These are phyloP conservation scores for Abortiporus biennis DNA, from an alignment of 1,284 basidiomycete species.

Conservation along the genomic window DNA sequence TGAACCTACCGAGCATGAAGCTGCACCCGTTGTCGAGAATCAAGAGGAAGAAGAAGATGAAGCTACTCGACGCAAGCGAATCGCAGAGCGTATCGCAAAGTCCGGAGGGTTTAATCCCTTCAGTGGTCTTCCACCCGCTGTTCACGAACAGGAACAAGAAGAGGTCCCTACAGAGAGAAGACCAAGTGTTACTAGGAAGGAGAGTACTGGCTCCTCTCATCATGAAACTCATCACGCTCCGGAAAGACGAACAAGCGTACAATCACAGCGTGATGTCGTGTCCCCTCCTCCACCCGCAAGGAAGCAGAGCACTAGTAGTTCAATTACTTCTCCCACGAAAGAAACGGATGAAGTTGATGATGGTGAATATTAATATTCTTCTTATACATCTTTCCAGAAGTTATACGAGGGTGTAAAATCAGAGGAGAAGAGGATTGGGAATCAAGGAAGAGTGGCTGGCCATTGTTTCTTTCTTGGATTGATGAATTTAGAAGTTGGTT, in stretches of 20 bases:
- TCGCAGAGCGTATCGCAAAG: constrained; percentile 57
- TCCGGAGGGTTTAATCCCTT: constrained; percentile 65
- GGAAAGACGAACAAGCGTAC: no score
- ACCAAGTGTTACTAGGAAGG: constrained; percentile 3
- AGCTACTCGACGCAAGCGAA: constrained; percentile 43
- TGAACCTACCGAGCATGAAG: not conserved
- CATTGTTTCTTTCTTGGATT: not conserved
- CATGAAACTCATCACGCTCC: no score
- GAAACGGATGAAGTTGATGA: constrained; percentile 47
- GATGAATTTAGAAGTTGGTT: no score
- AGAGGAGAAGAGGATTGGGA: not conserved
- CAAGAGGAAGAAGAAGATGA: constrained; percentile 43
- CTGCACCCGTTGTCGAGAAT: constrained; percentile 6
- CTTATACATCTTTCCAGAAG: constrained; percentile 11
- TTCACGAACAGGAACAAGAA: constrained; percentile 3
- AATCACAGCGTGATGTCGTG: no score
- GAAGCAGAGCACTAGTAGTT: no score
- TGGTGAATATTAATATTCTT: constrained; percentile 48
- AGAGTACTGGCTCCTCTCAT: constrained; percentile 10
- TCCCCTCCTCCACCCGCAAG: not conserved
- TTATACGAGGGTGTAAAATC: not conserved
- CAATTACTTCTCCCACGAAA: no score
- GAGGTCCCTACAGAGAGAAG: not conserved
- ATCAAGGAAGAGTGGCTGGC: not conserved
- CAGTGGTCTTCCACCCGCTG: constrained; percentile 26